Base-by-base conservation (phyloP, 139 green algal genomes). In the Chlamydomonas sphaeroides region DNA sequence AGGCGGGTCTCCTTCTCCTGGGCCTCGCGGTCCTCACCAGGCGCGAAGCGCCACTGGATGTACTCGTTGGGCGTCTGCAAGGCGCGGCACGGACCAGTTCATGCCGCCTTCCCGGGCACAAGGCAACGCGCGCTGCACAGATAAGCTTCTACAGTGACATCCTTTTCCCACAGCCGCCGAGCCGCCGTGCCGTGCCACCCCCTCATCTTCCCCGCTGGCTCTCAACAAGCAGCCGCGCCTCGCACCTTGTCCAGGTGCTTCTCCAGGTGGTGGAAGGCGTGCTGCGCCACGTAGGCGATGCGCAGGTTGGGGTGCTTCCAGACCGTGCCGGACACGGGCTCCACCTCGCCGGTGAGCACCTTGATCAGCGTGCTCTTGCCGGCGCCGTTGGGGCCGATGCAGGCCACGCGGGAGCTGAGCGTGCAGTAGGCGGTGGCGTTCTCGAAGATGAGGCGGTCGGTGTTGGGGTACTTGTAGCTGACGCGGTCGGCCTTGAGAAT, bases 331-430 rank as follows among this genome's bases (percentile, higher is more conserved):
- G 85, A 74, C 14, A 80, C 87, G n/a, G 94, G 83, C 87, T 97
- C 92, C 7, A 91, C 69, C 91, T 98, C 95, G 30, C 78, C 78
- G 14, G 82, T 87, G 51, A 96, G 87, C 67, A 97, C 73, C 93
- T 98, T 98, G 90, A 98, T 97, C 59, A 98, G 89, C 53, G 96
- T 98, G 71, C 94, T 97, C 93, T 98, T 98, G 87, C 96, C 96
- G 18, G 95, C 95, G 77, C 94, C 95, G 83, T 98, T 98, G 69
- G 84, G 77, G 48, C 96, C 95, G 30, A 98, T 76, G 79, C 94
- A 92, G 28, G 90, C 94, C 36, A 98, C 92, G 45, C 96, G 93
- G 18, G 89, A 95, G 42, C 91, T 95, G 65, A 98, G 91, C 21
- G 93, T 95, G 92, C 84, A 98, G 88, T 84, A 89, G 30, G 90